Percentiles rank a stretch among this genome's conserved stretches.
phyloP scores from a whole-genome alignment of 2,329 filamentous ascomycete species.

The Karstenula rhodostoma region DNA sequence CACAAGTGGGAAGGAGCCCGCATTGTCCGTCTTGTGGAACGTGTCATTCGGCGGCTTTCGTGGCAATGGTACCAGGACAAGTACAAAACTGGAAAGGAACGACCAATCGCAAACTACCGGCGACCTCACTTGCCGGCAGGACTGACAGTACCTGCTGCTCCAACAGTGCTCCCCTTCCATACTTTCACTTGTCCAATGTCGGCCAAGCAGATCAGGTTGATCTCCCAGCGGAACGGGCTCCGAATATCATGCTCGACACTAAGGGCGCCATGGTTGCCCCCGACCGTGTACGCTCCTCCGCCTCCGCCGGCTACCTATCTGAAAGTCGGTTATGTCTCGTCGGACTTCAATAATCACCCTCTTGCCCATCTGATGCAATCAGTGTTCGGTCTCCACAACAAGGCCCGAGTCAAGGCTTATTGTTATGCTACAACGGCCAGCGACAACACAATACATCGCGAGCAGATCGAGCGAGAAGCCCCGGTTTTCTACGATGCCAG shows the following conservation, averaged over 20 bases:
- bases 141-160: conserved; percentile 82
- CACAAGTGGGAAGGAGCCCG: conserved; percentile 89
- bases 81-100: conserved; percentile 68
- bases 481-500: conserved; percentile 91
- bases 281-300: conserved; percentile 83
- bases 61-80: conserved; percentile 90
- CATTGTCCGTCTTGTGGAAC: conserved; percentile 82
- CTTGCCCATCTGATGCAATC: conserved; percentile 98
- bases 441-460: conserved; percentile 86
- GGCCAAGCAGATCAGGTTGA: conserved; percentile 88
- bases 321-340: conserved; percentile 96
- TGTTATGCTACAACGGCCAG: conserved; percentile 96
- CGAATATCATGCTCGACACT: conserved; percentile 92
- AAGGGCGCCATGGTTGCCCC: conserved; percentile 83
- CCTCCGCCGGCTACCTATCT: conserved; percentile 80
- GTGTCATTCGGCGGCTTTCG: conserved; percentile 77
- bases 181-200: conserved; percentile 96
- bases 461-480: conserved; percentile 91
- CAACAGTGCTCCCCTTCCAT: conserved; percentile 95
- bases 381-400: conserved; percentile 90
- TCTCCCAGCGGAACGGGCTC: conserved; percentile 92
- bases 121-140: conserved; percentile 76
- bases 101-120: conserved; percentile 67
- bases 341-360: conserved; percentile 98
- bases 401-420: conserved; percentile 77